Percentiles rank a stretch among this genome's conserved stretches.
phyloP scores from a whole-genome alignment of 225 moss, liverwort and hornwort species.

The Rhytidiadelphus loreus region DNA sequence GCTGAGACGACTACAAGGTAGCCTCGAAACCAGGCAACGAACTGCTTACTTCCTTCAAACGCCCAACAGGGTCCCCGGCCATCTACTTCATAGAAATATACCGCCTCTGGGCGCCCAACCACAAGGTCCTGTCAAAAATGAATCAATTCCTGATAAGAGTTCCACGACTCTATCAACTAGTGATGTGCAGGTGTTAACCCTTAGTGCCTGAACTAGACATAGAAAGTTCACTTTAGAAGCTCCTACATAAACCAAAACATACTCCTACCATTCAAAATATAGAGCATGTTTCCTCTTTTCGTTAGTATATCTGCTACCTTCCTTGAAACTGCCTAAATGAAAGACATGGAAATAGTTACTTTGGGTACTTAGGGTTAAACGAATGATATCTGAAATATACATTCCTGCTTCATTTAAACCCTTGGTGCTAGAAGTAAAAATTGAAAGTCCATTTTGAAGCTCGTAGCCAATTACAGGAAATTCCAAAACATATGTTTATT shows the following conservation, averaged over 20 bases:
- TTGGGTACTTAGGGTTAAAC: neutral
- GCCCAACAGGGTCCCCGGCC: constrained; percentile 98
- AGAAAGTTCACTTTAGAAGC: neutral
- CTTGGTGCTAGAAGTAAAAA: neutral
- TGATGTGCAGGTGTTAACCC: neutral
- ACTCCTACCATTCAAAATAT: neutral
- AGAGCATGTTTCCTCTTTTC: neutral
- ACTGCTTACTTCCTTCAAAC: constrained; percentile 85
- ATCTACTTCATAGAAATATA: constrained; percentile 91
- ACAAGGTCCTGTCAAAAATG: constrained; percentile 72
- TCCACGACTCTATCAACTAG: neutral
- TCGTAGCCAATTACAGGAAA: neutral
- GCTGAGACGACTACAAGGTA: constrained; percentile 78
- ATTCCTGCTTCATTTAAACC: neutral
- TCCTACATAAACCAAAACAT: neutral
- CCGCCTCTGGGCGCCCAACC: constrained; percentile 80
- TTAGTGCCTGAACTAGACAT: neutral
- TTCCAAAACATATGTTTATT: neutral
- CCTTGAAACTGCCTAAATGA: neutral
- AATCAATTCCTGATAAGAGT: neutral
- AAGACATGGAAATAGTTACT: neutral
- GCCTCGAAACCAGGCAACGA: constrained; percentile 89
- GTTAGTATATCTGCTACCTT: neutral
- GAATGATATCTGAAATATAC: neutral
- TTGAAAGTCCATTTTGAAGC: neutral